Base-by-base conservation (phyloP, 441 rosid species). In the Mallotus repandus region DNA sequence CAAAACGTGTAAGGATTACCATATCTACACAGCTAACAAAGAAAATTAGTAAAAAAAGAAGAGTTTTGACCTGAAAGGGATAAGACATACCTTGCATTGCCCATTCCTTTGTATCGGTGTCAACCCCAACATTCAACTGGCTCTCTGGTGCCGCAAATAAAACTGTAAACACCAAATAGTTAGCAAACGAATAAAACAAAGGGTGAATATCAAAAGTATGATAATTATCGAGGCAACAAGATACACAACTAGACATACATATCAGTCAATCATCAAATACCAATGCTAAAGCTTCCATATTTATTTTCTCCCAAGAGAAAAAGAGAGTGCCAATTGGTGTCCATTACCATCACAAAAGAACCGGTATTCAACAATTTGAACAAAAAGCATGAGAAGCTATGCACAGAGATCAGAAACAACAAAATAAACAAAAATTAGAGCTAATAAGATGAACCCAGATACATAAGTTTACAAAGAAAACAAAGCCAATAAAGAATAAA, bases 101-200 rank as follows among this genome's bases (percentile, higher is more conserved):
- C 97, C 96, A 92, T 70, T 90, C 97, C 76, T 76, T 82, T 19
- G 88, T 73, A 49, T 86, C 91, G 12, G 84, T 54, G 19, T 81
- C 85, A 21, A 62, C 72, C 9, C 78, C 86, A 3, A 74, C 80
- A 68, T 81, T 79, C 71, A 87, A 61, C 73, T 81, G 86, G 75
- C 85, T 86, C 61, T 88, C 97, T 2, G 87, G 81, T 45, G 89
- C 76, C 19, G 86, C 80, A 73, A 56, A 82, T 56, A 78, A 18
- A 63, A 81, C 92, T 92, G 83, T 73, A 50, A 66, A 75, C 25
- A 16, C 63, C 45, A 46, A 29, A 19, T 46, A 19, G 7, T 11
- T 7, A 22, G 19, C 25, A 70, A 68, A 59, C 19, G 16, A 38
- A n/a, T 22, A 50, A 41, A 68, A 3, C 19, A 14, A 25, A 7